Evolutionary conservation across 192 early-diverging fungal genomes (phyloP).

Genomic region (Phlyctochytrium planicorne): DNA sequence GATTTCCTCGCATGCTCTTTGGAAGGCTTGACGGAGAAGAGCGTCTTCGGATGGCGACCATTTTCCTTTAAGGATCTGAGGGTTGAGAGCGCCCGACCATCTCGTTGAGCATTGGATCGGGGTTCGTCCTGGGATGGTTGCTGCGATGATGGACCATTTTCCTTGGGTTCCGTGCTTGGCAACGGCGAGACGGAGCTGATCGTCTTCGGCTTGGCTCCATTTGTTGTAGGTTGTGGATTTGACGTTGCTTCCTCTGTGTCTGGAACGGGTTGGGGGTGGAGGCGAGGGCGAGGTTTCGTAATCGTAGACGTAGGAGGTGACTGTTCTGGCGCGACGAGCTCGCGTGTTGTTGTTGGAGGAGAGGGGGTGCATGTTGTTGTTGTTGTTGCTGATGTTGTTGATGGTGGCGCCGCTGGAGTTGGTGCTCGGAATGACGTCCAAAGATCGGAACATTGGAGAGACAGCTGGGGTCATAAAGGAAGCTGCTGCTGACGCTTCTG

Average conservation of each 20-base stretch:
- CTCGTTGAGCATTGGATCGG: constrained; percentile 34
- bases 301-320: no score
- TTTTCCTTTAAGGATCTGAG: constrained; percentile 33
- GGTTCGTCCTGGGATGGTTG: constrained; percentile 25
- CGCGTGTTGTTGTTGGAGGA: no score
- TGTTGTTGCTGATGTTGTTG: no score
- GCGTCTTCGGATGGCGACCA: constrained; percentile 39
- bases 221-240: constrained; percentile 25
- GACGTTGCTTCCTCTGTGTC: neutral
- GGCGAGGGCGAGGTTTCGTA: no score
- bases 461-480: no score
- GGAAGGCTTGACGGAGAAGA: constrained; percentile 26
- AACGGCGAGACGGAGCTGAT: constrained; percentile 68
- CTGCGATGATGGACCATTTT: constrained; percentile 33
- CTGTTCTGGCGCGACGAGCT: no score
- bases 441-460: no score
- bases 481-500: no score
- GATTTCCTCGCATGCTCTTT: constrained; percentile 1
- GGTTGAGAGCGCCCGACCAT: constrained; percentile 34
- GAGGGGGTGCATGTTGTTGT: no score
- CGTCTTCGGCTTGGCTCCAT: constrained; percentile 81
- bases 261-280: no score
- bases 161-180: constrained; percentile 46
- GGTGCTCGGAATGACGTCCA: no score
- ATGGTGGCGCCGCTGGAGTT: no score